Base-by-base conservation (phyloP, 805 yeast genomes). In the Candida arabinofermentans region DNA sequence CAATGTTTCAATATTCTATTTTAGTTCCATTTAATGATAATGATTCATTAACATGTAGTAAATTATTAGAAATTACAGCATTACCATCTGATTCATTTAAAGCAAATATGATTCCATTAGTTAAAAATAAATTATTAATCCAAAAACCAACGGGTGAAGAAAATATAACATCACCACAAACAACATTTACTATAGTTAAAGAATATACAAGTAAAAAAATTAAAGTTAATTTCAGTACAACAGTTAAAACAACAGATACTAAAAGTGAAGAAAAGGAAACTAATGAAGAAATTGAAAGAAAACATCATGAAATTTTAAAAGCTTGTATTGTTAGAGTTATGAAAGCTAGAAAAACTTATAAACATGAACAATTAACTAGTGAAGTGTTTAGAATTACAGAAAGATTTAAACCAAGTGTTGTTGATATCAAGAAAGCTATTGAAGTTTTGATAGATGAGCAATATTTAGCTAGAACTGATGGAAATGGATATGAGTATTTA, bases 311-410 rank as follows among this genome's bases (percentile, higher is more conserved):
- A 58, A 83, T 82, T 66, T 71, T 93, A 54, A 86, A 88, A 58
- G 96, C 98, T 2, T 86, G 96, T 57, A 88, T 93, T 65, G 98
- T 91, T 30, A 77, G 99, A 55, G 86, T 91, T 58, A 93, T 91
- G 98, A 91, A 91, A 69, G 90, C 96, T 1, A 76, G 96, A 58
- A 86, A 89, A 62, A 73, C 72, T 34, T 70, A 87, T 54, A 78
- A 79, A 49, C 97, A 90, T 59, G 84, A 82, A 37, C 82, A 81
- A 41, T 73, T 91, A 55, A 81, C 89, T 32, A 86, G 84, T 53
- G 98, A 91, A 62, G 91, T 90, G 32, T 81, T 87, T 54, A 84
- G 86, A 46, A 96, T 88, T 59, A 79, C 96, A 3, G 70, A 78
- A 37, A 74, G 98, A 53, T 91, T 93, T 71, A 79, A 75, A 53